Evolutionary conservation across 306 rosid species (phyloP), one percentile per base, ranked within the genome.

Genomic region (Prunus campanulata): DNA sequence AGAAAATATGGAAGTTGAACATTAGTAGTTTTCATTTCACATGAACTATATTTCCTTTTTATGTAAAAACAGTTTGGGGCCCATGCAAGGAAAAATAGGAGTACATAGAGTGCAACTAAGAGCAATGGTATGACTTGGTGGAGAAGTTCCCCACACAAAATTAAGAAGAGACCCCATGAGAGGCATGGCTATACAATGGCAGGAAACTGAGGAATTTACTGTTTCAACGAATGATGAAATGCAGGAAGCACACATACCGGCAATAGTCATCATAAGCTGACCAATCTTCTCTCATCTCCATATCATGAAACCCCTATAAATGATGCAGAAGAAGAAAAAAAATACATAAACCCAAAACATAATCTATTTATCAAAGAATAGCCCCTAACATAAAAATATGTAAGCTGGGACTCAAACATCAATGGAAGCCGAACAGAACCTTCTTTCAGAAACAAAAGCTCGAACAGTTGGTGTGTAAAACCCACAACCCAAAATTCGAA

Each of bases 281-380:
- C 96, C 96, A 92, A 77, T 86, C 87, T 30, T 90, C 91, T 80
- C 77, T 81, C 82, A 39, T 83, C 84, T 94, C 98, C 52, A 89
- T 77, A 83, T 83, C 84, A 62, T 72, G 75, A 66, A 87, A 89
- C 14, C 74, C 92, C 98, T 92, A 74, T 27, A 69, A 76, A 77
- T 30, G 30, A 85, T 70, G 11, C 29, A 82, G 80, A 62, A 71
- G 47, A 6, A 52, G 55, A 71, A 50, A 55, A 22, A 11, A 16
- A 12, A 42, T 15, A 11, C 22, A 66, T 56, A 27, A 50, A 29
- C 1, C 24, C 66, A 13, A 49, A 15, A 49, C 32, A 48, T 0
- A 66, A 30, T 25, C 1, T 16, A 59, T 18, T 49, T 49, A 49
- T 4, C 54, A 49, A 49, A 49, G 54, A 49, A 49, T 3, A 3